phyloP scores from a whole-genome alignment of 371 early-diverging fungal species.

The Lichtheimia ramosa region DNA sequence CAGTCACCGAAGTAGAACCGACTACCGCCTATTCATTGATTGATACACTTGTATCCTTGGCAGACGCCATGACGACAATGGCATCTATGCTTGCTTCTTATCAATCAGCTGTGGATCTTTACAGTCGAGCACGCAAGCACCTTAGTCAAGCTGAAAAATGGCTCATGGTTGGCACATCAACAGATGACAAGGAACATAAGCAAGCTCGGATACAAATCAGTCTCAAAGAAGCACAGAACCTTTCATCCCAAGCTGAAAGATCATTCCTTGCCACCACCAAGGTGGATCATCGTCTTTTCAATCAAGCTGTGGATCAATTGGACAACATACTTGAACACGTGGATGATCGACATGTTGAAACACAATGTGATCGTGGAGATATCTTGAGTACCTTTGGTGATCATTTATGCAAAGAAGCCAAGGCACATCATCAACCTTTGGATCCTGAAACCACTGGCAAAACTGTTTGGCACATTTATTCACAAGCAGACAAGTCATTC shows the following conservation, averaged over 20 bases:
- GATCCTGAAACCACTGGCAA: conserved; percentile 24
- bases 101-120: conserved; percentile 35
- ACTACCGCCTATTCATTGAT: conserved; percentile 44
- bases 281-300: conserved; percentile 49
- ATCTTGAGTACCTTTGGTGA: conserved; percentile 61
- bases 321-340: conserved; percentile 46
- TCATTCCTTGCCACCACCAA: conserved; percentile 44
- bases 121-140: conserved; percentile 33
- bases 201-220: conserved; percentile 42
- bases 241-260: conserved; percentile 61
- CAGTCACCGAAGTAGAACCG: conserved; percentile 42
- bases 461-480: conserved; percentile 54
- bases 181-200: conserved; percentile 30
- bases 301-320: conserved; percentile 41
- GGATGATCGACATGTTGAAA: conserved; percentile 60
- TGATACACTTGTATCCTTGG: conserved; percentile 38
- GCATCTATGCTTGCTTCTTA: conserved; percentile 48
- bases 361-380: conserved; percentile 73
- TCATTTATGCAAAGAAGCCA: conserved; percentile 24
- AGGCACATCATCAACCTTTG: not conserved
- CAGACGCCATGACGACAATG: conserved; percentile 48
- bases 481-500: conserved; percentile 53
- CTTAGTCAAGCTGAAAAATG: conserved; percentile 43
- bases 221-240: conserved; percentile 56
- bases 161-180: conserved; percentile 14